Evolutionary conservation across 371 early-diverging fungal species (phyloP), one percentile per base, ranked within the genome.

Genomic region (Batkoa obscura): DNA sequence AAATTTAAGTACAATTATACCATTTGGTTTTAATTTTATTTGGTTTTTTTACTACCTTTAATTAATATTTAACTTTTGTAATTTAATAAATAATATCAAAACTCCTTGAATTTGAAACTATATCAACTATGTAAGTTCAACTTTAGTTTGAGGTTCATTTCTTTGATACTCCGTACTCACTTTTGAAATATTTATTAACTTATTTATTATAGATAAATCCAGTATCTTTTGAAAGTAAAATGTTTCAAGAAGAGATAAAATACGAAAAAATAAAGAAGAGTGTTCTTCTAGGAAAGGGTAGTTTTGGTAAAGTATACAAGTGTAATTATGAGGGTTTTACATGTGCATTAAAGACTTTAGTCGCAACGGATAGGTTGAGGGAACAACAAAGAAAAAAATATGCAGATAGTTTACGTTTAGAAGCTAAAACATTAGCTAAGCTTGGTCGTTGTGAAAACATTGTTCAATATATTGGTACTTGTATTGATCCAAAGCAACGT

Each of bases 221-320:
- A n/a, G n/a, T n/a, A n/a, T n/a, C n/a, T n/a, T n/a, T n/a, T n/a
- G n/a, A n/a, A n/a, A n/a, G n/a, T n/a, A 39, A 38, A 4, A 53
- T 53, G 53, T 32, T 53, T 5, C 38, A 39, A 38, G 53, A 53
- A 38, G 53, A 36, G 38, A 53, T 53, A 17, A 12, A 5, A 6
- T 53, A 53, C 38, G 53, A 53, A 39, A 38, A 53, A 9, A 53
- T 53, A 17, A 23, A 53, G 15, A 36, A 39, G 38, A 23, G 17
- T 4, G 4, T 8, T 12, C 4, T 53, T 6, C 35, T 53, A 9
- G 53, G 53, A 3, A 53, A 53, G 38, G 53, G 53, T 8, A 53
- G 13, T n/a, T 53, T 53, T 38, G 53, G 53, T 36, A 53, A 53
- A 38, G 53, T 53, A n/a, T 53, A 37, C n/a, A 36, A 39, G 30